phyloP scores from a whole-genome alignment of 2,329 filamentous ascomycete genomes.

The Ascochyta viciae-villosae region DNA sequence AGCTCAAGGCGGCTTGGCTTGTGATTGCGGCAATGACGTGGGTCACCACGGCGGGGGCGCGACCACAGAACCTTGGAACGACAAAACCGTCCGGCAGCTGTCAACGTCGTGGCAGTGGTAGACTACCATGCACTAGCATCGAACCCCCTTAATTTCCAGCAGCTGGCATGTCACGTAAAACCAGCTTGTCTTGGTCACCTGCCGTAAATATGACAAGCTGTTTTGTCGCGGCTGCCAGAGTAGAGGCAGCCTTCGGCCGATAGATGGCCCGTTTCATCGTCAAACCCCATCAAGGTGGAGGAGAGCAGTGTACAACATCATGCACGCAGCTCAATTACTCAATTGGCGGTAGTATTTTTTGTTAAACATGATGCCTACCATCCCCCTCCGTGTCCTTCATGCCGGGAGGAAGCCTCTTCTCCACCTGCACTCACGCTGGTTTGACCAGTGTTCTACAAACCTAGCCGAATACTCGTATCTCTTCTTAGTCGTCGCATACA shows the following conservation, averaged over 20 bases:
- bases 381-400: not conserved
- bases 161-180: too few relatives aligned
- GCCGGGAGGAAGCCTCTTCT: not conserved
- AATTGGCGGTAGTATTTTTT: not conserved
- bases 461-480: not conserved
- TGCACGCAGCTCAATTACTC: not conserved
- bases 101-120: not conserved
- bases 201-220: too few relatives aligned
- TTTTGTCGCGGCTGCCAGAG: too few relatives aligned
- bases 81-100: constrained; percentile 1
- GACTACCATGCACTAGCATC: not conserved
- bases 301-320: not conserved
- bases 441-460: not conserved
- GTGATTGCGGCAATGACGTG: constrained; percentile 43
- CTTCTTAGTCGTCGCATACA: not conserved
- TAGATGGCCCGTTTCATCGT: not conserved
- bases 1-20: constrained; percentile 32
- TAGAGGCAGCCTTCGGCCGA: too few relatives aligned
- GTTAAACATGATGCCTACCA: not conserved
- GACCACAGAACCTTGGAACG: constrained; percentile 12
- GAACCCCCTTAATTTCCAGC: too few relatives aligned
- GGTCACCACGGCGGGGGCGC: constrained; percentile 16
- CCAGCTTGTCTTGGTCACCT: too few relatives aligned
- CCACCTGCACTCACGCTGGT: not conserved
- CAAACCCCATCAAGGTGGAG: not conserved